These are phyloP conservation scores for Penicillium sclerotigenum DNA, from an alignment of 2,329 filamentous ascomycete species.

Conservation along the genomic window DNA sequence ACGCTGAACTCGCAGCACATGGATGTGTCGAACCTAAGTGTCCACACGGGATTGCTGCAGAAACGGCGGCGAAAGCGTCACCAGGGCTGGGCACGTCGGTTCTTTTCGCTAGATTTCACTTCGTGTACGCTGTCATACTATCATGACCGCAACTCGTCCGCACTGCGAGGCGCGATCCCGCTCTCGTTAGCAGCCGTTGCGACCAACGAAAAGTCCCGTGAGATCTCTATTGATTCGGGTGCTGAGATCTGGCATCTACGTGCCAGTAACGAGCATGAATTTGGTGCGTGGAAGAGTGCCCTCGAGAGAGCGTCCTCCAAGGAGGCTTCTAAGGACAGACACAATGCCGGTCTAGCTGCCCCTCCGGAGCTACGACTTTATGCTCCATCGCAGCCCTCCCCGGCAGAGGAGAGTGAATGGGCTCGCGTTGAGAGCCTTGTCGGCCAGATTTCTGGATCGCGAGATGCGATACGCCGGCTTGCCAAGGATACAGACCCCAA, in stretches of 20 bases:
- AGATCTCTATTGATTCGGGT: conserved; percentile 95
- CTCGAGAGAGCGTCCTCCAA: conserved; percentile 80
- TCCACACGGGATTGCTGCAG: conserved; percentile 79
- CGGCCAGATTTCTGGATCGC: conserved; percentile 78
- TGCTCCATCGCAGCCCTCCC: conserved; percentile 30
- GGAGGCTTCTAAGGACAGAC: conserved; percentile 25
- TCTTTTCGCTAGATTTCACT: conserved; percentile 93
- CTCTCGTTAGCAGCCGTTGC: conserved; percentile 87
- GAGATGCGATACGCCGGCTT: conserved; percentile 81
- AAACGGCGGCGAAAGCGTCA: conserved; percentile 92
- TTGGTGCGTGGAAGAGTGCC: conserved; percentile 80
- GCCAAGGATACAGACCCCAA: conserved; percentile 79
- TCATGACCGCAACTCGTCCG: conserved; percentile 87
- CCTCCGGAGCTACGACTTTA: conserved; percentile 30
- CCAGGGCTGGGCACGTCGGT: conserved; percentile 87
- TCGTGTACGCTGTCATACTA: conserved; percentile 96
- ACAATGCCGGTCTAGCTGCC: conserved; percentile 20
- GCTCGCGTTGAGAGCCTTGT: conserved; percentile 79
- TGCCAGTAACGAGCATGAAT: conserved; percentile 78
- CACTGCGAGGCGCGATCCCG: conserved; percentile 86
- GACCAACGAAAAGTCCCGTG: conserved; percentile 79
- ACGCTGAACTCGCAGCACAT: conserved; percentile 26
- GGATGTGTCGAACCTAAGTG: conserved; percentile 45
- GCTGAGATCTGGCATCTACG: conserved; percentile 95
- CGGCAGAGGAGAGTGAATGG: conserved; percentile 78